Evolutionary conservation across 2,329 filamentous ascomycete species (phyloP), one percentile per base, ranked within the genome.

Genomic region (Erysiphe pulchra): DNA sequence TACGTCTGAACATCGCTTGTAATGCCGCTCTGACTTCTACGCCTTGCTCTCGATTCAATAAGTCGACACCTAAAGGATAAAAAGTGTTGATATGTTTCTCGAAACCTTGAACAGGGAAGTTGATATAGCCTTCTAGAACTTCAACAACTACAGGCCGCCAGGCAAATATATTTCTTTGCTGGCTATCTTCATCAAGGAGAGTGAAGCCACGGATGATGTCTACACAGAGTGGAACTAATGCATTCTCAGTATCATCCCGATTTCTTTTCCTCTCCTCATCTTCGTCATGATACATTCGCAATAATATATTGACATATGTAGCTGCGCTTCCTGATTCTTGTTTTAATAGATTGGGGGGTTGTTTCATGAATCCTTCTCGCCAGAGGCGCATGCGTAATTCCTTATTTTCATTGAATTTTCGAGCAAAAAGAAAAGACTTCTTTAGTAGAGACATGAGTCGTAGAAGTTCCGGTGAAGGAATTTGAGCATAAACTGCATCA

Each of bases 321-420:
- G 83, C 82, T 0, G 90, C 90, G 46, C 80, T 82, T 37, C 90
- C 87, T 49, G 75, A 83, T 63, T 99, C 90, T 60, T 99, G 90
- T 65, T 98, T 98, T 30, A 99, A 71, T 12, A 99, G 68, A 56
- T 99, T 99, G 2, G 90, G 90, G 14, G 90, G 87, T 59, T 98
- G 90, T 63, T 92, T 93, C 90, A 99, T 99, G 68, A 98, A 99
- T 0, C 92, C 90, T 60, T 98, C 90, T 44, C 85, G 72, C 84
- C 92, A 98, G 16, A 99, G 69, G 16, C 83, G 75, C 70, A 92
- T 92, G 41, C 90, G 77, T 34, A 99, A 68, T 53, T 95, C 90
- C 62, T 93, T 92, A 63, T 98, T 86, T 51, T 85, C 84, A 61
- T 99, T 99, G 69, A 99, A 99, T 54, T 80, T 81, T 57, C 92